These are phyloP conservation scores for Trichosporon faecale DNA, from an alignment of 1,284 basidiomycete genomes.

Conservation along the genomic window DNA sequence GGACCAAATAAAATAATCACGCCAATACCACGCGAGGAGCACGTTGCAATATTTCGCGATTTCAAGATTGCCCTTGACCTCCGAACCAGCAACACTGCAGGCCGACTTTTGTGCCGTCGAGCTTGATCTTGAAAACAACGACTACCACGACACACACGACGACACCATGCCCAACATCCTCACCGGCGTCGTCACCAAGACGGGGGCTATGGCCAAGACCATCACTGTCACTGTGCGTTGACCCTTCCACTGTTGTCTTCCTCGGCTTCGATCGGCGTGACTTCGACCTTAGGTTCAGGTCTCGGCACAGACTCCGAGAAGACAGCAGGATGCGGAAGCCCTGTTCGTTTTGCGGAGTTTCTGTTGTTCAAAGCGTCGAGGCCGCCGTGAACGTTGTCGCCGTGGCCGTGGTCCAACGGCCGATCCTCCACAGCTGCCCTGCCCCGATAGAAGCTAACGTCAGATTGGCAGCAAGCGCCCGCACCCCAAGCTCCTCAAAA, in stretches of 20 bases:
- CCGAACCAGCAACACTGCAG: background rate
- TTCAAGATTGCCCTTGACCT: background rate
- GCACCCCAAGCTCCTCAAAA: constrained; percentile 34
- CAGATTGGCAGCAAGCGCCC: constrained; percentile 33
- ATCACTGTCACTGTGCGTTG: constrained; percentile 39
- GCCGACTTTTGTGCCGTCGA: background rate
- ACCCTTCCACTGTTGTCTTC: too few relatives aligned
- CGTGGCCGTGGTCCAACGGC: too few relatives aligned
- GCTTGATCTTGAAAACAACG: background rate
- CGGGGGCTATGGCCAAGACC: constrained; percentile 45
- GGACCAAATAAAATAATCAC: background rate
- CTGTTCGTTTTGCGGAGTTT: too few relatives aligned
- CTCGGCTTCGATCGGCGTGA: background rate
- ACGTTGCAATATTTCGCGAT: background rate
- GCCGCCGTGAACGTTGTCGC: too few relatives aligned
- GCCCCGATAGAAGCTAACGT: constrained; percentile 6
- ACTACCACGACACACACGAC: constrained; percentile 9
- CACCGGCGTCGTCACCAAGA: constrained; percentile 41
- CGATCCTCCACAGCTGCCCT: too few relatives aligned
- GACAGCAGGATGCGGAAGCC: too few relatives aligned
- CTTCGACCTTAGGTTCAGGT: too few relatives aligned
- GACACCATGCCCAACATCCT: constrained; percentile 37
- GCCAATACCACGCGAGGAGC: background rate
- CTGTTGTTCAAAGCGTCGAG: too few relatives aligned
- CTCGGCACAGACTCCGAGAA: too few relatives aligned